Evolutionary conservation across 148 eudicot species (phyloP), one percentile per base, ranked within the genome.

Genomic region (Silene uniflora): DNA sequence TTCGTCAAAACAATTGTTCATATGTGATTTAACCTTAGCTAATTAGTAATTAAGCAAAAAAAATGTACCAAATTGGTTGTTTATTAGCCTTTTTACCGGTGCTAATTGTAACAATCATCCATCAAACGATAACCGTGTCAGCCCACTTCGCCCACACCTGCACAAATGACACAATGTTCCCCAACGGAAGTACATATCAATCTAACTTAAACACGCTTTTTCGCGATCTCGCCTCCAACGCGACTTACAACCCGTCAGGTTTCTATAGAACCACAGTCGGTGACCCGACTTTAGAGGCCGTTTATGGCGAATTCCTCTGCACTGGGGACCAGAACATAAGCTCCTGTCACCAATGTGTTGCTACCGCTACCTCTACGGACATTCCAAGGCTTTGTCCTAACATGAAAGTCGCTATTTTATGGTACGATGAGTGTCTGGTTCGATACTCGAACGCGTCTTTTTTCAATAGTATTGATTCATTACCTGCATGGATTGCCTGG

Each of bases 151-250:
- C n/a, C n/a, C n/a, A n/a, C n/a, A n/a, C n/a, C n/a, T n/a, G n/a
- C n/a, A n/a, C 56, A 18, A 76, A 72, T 19, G 27, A 22, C 27
- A 81, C 82, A 3, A 76, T 71, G 22, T 83, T 71, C 81, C 70
- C 80, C 2, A 42, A 42, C 21, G 76, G 77, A 7, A 75, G 83
- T 54, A 0, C 73, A 0, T 89, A 82, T 76, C 55, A 70, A 18
- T 49, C 81, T 22, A 89, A 84, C 62, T 80, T 86, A 32, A 68
- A n/a, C n/a, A n/a, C n/a, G n/a, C n/a, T n/a, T n/a, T n/a, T n/a
- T n/a, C n/a, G n/a, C n/a, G n/a, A n/a, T n/a, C n/a, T n/a, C n/a
- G n/a, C n/a, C n/a, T n/a, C n/a, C n/a, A n/a, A n/a, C n/a, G n/a
- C n/a, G n/a, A 69, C 78, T 27, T 65, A 62, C 24, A 39, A 56